Evolutionary conservation across 306 rosid genomes (phyloP), one percentile per base, ranked within the genome.

Genomic region (Rubus idaeus): DNA sequence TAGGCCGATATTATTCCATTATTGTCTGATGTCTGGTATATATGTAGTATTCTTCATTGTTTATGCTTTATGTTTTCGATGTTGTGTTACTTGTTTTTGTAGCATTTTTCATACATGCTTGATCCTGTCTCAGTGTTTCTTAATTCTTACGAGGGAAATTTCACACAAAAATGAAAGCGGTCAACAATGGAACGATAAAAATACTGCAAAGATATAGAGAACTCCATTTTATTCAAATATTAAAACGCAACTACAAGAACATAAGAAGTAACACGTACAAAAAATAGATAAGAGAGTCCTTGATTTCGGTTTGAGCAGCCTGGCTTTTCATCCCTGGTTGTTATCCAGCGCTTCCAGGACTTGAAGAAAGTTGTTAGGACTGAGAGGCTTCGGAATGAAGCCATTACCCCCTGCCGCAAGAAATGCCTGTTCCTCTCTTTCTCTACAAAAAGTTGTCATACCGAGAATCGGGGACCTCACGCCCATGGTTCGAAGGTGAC

Each of bases 401-500:
- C 55, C 61, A 42, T 63, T 74, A 8, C 62, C 78, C 35, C 81
- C 81, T 1, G 81, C 85, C 1, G n/a, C 64, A 5, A 81, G 21
- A 68, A 77, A 81, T 7, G 49, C 75, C 61, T 37, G 20, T 12
- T 23, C 30, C 63, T 77, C 75, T 16, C 3, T 49, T 62, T 76
- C 77, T 45, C 8, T 13, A 18, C 7, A 49, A 8, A 13, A 10
- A 6, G 13, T 6, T 14, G 74, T 26, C 50, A 76, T 44, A 0
- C 81, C 84, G 6, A 81, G 8, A 18, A 81, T 51, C 69, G 12
- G 45, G 77, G 80, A 42, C 40, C 5, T 37, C 16, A 63, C 77
- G 4, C 81, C 84, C 81, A 81, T 62, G 39, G 8, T 30, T 3
- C 84, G 68, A 18, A 81, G 76, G 74, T 26, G 39, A 65, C 69